Base-by-base conservation (phyloP, 2,329 filamentous ascomycete species). In the Penicillium rolfsii region DNA sequence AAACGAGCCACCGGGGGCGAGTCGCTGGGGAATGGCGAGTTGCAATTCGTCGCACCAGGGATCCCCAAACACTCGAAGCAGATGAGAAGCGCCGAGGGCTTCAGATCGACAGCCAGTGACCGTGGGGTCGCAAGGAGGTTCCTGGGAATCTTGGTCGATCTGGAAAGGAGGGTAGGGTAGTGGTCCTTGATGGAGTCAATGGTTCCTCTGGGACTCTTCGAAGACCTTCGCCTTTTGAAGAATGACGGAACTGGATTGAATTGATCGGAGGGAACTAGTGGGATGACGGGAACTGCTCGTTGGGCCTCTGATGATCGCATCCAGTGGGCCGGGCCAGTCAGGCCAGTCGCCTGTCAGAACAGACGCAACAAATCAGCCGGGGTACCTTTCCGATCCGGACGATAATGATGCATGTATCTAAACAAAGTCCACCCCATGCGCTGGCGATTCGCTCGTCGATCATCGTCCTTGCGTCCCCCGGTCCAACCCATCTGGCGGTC, bases 21-120 rank as follows among this genome's bases (percentile, higher is more conserved):
- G 48, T 62, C 55, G 46, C 62, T 50, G 55, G 50, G 53, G 50
- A 53, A 63, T 55, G 30, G 53, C 60, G 64, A 38, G 40, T 56
- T 64, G 53, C 55, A 57, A 69, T 69, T 68, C 66, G 67, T 67
- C 64, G 45, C 52, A 49, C 57, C 19, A 55, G 57, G 62, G 59
- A 57, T 56, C 50, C 41, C 35, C 56, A 58, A 46, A 54, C 59
- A 64, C 60, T 58, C 60, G 64, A 67, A 61, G 63, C 64, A 64
- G 58, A 66, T 65, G 64, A 64, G 69, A 68, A 67, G 66, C 71
- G 70, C 71, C 65, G 64, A 57, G 40, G 61, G 62, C 63, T 64
- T 69, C 62, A 68, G 71, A 70, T 72, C 68, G 57, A 55, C 60
- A 50, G 40, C 67, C 66, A 69, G 67, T 64, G 57, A 62, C 35